phyloP scores from a whole-genome alignment of 331 rosid genomes.

The Phaseolus coccineus region DNA sequence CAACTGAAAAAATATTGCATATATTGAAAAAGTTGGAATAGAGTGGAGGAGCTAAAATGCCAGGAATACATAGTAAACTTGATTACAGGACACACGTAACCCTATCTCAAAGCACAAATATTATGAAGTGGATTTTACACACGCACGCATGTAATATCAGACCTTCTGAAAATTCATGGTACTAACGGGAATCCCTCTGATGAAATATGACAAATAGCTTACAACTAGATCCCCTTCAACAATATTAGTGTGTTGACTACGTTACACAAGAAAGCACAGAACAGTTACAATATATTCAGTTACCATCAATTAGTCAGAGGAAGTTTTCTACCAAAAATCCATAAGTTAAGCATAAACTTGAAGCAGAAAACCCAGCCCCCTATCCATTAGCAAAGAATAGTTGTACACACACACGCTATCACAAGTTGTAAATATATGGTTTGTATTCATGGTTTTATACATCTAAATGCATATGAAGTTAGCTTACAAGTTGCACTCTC shows the following conservation, averaged over 20 bases:
- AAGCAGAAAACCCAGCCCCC: constrained; percentile 11
- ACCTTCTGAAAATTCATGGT: constrained; percentile 10
- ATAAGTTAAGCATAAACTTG: constrained; percentile 6
- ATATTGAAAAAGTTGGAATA: constrained; percentile 1
- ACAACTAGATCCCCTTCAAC: constrained; percentile 3
- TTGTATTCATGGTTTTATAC: too few species aligned
- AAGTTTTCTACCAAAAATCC: constrained; percentile 13
- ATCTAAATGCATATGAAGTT: background rate
- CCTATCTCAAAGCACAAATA: constrained; percentile 19
- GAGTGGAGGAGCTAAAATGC: background rate
- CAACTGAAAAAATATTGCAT: constrained; percentile 15
- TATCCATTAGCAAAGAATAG: constrained; percentile 1
- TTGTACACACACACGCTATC: background rate
- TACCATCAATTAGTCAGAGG: constrained; percentile 19
- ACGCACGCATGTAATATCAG: background rate
- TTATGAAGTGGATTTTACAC: constrained; percentile 35
- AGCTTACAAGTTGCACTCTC: background rate
- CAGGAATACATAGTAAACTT: background rate
- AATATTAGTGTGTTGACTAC: background rate
- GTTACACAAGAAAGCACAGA: background rate
- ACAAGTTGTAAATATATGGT: too few species aligned
- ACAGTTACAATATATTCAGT: constrained; percentile 23
- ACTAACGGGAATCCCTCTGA: constrained; percentile 27
- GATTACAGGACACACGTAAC: constrained; percentile 16
- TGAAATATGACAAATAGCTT: constrained; percentile 13